Base-by-base conservation (phyloP, 495 filamentous ascomycete species). In the Daldinia grandis region DNA sequence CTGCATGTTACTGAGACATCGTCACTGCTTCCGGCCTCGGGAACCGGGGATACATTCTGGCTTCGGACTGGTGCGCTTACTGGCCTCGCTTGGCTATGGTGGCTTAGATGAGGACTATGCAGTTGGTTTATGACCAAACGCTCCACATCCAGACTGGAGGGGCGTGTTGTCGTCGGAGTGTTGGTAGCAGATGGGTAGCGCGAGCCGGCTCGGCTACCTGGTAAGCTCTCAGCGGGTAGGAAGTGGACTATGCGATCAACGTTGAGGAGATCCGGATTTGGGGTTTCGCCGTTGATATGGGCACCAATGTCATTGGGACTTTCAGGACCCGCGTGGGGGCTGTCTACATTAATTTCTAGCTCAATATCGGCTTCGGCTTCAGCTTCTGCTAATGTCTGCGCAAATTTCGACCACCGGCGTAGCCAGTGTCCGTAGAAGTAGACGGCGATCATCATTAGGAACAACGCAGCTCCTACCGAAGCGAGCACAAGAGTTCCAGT, bases 341-440 rank as follows among this genome's bases (percentile, higher is more conserved):
- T 0, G 14, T 30, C 25, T 8, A 30, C 3, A 3, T 27, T 14
- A 4, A 15, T 53, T 14, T 30, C 24, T 6, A 4, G 5, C 1
- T 10, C 50, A 30, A 30, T 28, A 0, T 17, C 62, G 28, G 17
- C 53, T 1, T 62, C 30, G 8, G 28, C 69, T 6, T 49, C 37
- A 12, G 59, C 64, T 24, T 57, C 19, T 2, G 59, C 64, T 6
- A 72, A 19, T 0, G 64, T 68, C 75, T 91, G 87, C 4, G 89
- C 89, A 67, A 91, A 91, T 0, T 82, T 83, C 19, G 86, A 88
- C 6, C 83, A 79, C 66, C 79, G 80, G 55, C 89, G 84, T 2
- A 92, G 78, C 4, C 49, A 67, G 1, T 87, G 87, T 6, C 89
- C 89, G 25, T 87, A 82, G 80, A 80, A 88, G 79, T 90, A 91